A percentile compares a stretch with the other conserved stretches of the same genome.
Conservation (phyloP, 306 rosid genomes). For the Dryas octopetala region DNA sequence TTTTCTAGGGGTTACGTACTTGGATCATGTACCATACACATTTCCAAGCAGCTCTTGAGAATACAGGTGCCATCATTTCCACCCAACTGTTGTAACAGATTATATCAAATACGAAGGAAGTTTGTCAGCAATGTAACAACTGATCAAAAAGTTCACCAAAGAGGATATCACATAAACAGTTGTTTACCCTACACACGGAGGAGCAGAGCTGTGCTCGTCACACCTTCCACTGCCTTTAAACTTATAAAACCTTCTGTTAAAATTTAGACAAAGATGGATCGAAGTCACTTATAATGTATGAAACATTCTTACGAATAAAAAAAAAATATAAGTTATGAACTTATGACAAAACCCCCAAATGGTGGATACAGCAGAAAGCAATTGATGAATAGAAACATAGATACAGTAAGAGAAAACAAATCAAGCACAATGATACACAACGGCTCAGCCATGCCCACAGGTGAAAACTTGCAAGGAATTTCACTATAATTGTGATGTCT, state of each 20-base stretch:
- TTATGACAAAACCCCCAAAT: not conserved
- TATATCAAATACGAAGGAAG: constrained; percentile 23
- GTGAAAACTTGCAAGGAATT: not conserved
- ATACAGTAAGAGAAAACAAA: not conserved
- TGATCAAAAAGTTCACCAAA: constrained; percentile 7
- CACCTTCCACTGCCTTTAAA: constrained; percentile 75
- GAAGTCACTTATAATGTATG: not conserved
- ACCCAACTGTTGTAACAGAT: constrained; percentile 68
- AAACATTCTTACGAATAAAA: not conserved
- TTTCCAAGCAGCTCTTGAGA: constrained; percentile 73
- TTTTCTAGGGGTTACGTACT: constrained; percentile 41
- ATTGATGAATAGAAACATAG: not conserved
- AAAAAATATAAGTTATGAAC: not conserved
- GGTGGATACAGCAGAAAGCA: not conserved
- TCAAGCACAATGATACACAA: not conserved
- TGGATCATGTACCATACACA: constrained; percentile 93
- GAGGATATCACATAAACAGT: not conserved
- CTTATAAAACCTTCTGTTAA: constrained; percentile 75
- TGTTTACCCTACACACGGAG: constrained; percentile 84
- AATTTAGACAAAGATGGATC: not conserved
- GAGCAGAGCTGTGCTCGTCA: constrained; percentile 58
- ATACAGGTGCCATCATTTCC: constrained; percentile 99
- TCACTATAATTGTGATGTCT: not conserved
- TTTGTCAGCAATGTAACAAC: constrained; percentile 13
- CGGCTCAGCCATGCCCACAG: not conserved